phyloP scores from a whole-genome alignment of 768 basidiomycete species.

The Dendrothele bispora region DNA sequence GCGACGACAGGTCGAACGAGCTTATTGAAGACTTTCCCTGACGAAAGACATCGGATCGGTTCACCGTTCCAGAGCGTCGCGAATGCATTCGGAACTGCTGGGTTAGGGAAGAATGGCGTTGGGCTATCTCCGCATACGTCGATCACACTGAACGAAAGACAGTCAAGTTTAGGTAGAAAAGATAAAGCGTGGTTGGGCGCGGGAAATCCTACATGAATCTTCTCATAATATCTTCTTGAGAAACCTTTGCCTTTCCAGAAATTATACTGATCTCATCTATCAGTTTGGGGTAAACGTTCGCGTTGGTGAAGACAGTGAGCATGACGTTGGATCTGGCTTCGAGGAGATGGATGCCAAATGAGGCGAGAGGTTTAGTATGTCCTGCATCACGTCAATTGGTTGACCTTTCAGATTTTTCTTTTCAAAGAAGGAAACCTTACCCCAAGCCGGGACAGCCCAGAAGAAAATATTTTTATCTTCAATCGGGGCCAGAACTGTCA shows the following conservation, averaged over 20 bases:
- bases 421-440: too few relatives aligned
- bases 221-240: too few relatives aligned
- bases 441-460: too few relatives aligned
- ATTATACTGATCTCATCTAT: slow-evolving; percentile 1
- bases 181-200: background rate
- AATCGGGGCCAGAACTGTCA: too few relatives aligned
- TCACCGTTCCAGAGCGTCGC: background rate
- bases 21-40: background rate
- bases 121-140: background rate
- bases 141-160: background rate
- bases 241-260: too few relatives aligned
- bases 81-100: background rate
- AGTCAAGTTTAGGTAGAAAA: background rate
- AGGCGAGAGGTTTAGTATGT: background rate
- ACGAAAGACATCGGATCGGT: background rate
- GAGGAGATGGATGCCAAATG: background rate
- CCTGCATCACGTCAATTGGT: too few relatives aligned
- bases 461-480: too few relatives aligned
- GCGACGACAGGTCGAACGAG: slow-evolving; percentile 1
- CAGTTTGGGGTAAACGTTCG: background rate
- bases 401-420: too few relatives aligned
- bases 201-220: too few relatives aligned
- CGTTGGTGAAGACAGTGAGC: slow-evolving; percentile 1
- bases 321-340: background rate
- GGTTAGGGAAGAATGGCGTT: background rate